phyloP scores from a whole-genome alignment of 805 yeast species.

The Jamesozyma spencerorum region DNA sequence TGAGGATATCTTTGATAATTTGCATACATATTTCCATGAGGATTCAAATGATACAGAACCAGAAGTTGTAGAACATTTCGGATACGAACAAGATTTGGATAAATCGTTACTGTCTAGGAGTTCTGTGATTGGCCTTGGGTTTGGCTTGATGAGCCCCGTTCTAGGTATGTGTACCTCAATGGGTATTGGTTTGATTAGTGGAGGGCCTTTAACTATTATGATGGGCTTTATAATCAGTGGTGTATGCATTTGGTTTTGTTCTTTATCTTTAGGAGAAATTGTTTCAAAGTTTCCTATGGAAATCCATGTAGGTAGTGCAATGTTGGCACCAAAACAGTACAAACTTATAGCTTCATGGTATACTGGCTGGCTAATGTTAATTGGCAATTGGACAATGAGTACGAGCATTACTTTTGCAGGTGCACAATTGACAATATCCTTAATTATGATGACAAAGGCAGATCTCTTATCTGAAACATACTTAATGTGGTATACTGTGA shows the following conservation, averaged over 20 bases:
- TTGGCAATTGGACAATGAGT: constrained; percentile 74
- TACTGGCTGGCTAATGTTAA: constrained; percentile 65
- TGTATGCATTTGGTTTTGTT: constrained; percentile 52
- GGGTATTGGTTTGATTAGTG: constrained; percentile 62
- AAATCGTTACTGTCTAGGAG: constrained; percentile 54
- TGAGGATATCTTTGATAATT: constrained; percentile 22
- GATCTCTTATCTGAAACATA: constrained; percentile 45
- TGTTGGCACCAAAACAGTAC: constrained; percentile 49
- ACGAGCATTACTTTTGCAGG: constrained; percentile 69
- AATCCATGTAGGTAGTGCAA: constrained; percentile 68
- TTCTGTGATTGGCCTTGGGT: constrained; percentile 69
- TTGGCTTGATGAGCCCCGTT: constrained; percentile 76
- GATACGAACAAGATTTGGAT: constrained; percentile 62
- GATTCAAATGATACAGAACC: constrained; percentile 37
- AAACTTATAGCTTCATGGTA: constrained; percentile 61
- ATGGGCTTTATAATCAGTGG: constrained; percentile 69
- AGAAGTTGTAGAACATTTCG: constrained; percentile 61
- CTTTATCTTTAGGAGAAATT: constrained; percentile 67
- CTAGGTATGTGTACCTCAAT: constrained; percentile 67
- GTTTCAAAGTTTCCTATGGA: constrained; percentile 70
- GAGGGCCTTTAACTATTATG: constrained; percentile 66
- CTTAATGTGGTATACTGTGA: constrained; percentile 41
- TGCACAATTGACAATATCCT: constrained; percentile 59
- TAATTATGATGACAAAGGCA: constrained; percentile 52
- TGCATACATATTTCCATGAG: constrained; percentile 28